Base-by-base conservation (phyloP, 2,329 filamentous ascomycete genomes). In the Colletotrichum brevisporum region DNA sequence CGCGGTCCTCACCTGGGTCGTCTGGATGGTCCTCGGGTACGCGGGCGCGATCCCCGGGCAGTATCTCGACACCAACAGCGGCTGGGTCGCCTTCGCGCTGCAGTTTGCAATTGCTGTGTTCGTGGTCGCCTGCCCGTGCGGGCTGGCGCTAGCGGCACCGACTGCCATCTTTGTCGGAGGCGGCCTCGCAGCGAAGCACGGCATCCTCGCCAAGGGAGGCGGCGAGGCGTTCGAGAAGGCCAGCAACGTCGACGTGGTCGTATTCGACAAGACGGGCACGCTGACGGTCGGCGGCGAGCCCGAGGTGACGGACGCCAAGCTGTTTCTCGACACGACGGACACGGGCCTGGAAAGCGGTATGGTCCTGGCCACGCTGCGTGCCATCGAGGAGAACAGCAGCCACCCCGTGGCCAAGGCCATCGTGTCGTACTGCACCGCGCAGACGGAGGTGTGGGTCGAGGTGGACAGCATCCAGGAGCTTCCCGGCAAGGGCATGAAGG, bases 211-310 rank as follows among this genome's bases (percentile, higher is more conserved):
- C 73, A 94, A 94, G 79, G 93, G 94, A 24, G 94, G 94, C 24
- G 94, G 94, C 41, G 92, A 95, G 76, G 94, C 93, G 0, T 95
- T 96, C 76, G 92, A 95, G 78, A 94, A 94, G 81, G 93, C 93
- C 4, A 94, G 92, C 76, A 88, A 88, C 12, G 85, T 95, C 52
- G 90, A 94, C 77, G 91, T 91, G 60, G 90, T 96, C 47, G 92
- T 96, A 1, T 96, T 97, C 76, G 94, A 97, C 84, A 96, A 97
- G 84, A 97, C 94, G 0, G 94, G 94, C 1, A 97, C 94, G 0
- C 82, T 97, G 67, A 96, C 94, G 0, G 83, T 91, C 74, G 84
- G 92, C 5, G 92, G 91, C 6, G 90, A 93, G 72, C 92, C 93
- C 0, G 88, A 84, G 31, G 90, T 95, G 24, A 92, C 89, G 0